Evolutionary conservation across 306 rosid species (phyloP), one percentile per base, ranked within the genome.

Genomic region (Casuarina glauca): DNA sequence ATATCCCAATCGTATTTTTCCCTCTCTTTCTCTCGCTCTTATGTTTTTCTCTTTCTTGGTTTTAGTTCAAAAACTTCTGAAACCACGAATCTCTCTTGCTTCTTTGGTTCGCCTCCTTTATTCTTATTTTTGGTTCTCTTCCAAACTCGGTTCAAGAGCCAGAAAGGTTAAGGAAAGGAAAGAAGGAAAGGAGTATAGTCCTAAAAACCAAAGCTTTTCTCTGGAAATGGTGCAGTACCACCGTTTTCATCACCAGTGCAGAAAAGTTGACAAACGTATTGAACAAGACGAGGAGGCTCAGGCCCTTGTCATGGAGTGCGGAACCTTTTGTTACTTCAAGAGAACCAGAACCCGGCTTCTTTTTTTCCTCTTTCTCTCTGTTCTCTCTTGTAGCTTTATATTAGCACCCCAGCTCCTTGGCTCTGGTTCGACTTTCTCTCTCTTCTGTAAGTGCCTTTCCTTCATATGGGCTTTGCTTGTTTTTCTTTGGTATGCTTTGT

Each of bases 331-430:
- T 67, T 79, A 75, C 73, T 80, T 51, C 88, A 91, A 77, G 84
- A 91, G 88, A 85, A 81, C 91, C 0, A 88, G 77, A 58, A 92
- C 97, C 7, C 89, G 85, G 84, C 77, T 91, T 70, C 42, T 89
- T 15, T 74, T 83, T 83, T 83, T 93, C 15, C 78, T 93, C 17
- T 68, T 91, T 45, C 88, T 89, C 74, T 81, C 82, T 73, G 83
- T 94, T 42, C 89, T 92, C 81, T 92, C 89, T 16, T 89, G 85
- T 32, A 51, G 78, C 85, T 78, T 89, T 75, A 78, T 88, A 1
- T 61, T 91, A 0, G 86, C 90, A 6, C 88, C 92, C 26, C 84
- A 83, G 44, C 87, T 95, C 87, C 80, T 92, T 72, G 48, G 69
- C 51, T 58, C 72, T 38, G 76, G 82, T 58, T 85, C 83, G 79